Conservation (phyloP, 202 grass and related monocot genomes). For the Dendrocalamus latiflorus region DNA sequence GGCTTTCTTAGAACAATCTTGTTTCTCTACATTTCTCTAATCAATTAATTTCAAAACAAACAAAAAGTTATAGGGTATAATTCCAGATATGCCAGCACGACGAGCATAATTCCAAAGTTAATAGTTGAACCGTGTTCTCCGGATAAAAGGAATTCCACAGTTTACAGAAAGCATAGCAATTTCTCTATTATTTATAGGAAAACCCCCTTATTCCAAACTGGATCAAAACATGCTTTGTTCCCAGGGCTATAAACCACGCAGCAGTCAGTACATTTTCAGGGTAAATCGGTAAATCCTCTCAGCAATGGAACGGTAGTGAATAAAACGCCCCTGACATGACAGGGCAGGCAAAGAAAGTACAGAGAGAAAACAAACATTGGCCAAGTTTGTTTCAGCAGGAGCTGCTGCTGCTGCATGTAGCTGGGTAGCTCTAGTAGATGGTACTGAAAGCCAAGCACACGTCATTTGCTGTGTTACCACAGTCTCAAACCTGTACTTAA, state of each 20-base stretch:
- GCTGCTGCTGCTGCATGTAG: not conserved
- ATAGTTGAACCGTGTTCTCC: not conserved
- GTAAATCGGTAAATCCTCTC: not conserved
- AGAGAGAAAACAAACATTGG: not conserved
- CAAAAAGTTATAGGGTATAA: not conserved
- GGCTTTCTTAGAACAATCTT: not conserved
- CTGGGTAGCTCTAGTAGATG: not conserved
- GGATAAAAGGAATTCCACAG: not conserved
- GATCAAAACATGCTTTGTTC: not conserved
- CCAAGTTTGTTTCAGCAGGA: not conserved
- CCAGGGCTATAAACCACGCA: not conserved
- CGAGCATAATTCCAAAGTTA: not conserved
- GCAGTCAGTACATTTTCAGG: not conserved
- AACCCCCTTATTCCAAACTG: too few relatives aligned
- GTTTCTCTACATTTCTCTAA: not conserved
- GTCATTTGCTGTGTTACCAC: not conserved
- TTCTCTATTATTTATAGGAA: too few relatives aligned
- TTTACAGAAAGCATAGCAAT: not conserved
- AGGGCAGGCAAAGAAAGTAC: not conserved
- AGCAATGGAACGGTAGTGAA: not conserved
- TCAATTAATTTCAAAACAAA: not conserved
- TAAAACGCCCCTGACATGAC: not conserved
- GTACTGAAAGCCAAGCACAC: not conserved
- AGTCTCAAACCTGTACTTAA: not conserved
- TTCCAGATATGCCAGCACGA: not conserved